Base-by-base conservation (phyloP, 2,329 filamentous ascomycete species). In the Escovopsis sp. region DNA sequence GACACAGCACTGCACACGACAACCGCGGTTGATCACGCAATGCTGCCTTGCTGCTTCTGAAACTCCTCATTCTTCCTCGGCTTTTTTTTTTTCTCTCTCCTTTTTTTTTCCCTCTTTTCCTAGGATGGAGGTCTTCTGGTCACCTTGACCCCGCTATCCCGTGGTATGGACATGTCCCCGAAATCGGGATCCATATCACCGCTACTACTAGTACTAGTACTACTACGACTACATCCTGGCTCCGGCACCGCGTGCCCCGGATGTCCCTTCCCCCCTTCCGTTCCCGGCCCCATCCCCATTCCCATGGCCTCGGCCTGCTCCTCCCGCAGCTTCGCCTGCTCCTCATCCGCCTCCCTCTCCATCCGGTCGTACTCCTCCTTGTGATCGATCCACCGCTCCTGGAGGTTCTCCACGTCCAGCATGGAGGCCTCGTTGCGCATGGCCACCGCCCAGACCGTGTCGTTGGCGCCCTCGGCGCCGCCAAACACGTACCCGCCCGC, bases 361-460 rank as follows among this genome's bases (percentile, higher is more conserved):
- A 76, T 61, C 46, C 79, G 77, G 55, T 98, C 90, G 50, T 84
- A 85, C 44, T 80, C 84, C 13, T 87, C 87, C 53, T 87, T 90
- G 28, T 78, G 69, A 58, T 96, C 88, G 23, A 98, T 63, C 90
- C 90, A 98, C 41, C 90, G 70, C 61, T 98, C 90, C 58, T 98
- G 90, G 43, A 96, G 78, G 57, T 98, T 88, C 40, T 79, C 67
- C 9, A 86, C 76, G 48, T 92, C 86, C 67, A 93, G 76, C 58
- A 76, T 62, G 23, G 73, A 74, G 26, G 76, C 72, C 39, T 78
- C 76, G 39, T 76, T 76, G 38, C 86, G 75, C 75, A 96, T 93
- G 3, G 90, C 85, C 31, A 96, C 77, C 50, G 92, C 84, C 90
- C 90, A 98, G n/a, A 98, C 74, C 6, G 80, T 87, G 54, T 98